These are phyloP conservation scores for Mycogone perniciosa DNA, from an alignment of 2,329 filamentous ascomycete species.

Conservation along the genomic window DNA sequence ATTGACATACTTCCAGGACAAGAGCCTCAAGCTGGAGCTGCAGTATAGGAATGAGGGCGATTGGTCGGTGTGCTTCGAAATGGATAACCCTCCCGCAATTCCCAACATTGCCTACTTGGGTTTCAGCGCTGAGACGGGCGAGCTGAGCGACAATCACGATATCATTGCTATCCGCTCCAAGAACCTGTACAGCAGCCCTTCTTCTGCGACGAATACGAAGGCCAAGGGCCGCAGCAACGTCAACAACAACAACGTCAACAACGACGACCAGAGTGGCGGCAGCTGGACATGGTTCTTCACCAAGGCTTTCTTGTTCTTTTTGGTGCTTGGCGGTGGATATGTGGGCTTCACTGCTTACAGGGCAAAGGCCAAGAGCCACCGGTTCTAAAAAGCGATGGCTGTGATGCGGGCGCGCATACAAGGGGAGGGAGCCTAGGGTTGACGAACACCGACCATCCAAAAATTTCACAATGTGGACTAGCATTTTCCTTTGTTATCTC, in stretches of 20 bases:
- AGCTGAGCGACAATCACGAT: conserved; percentile 96
- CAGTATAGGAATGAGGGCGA: conserved; percentile 88
- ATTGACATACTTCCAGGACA: conserved; percentile 95
- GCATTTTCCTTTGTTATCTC: neutral
- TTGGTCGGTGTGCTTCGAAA: conserved; percentile 87
- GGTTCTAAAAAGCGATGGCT: conserved; percentile 37
- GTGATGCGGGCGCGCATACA: neutral
- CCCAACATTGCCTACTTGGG: conserved; percentile 70
- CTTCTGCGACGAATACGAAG: conserved; percentile 29
- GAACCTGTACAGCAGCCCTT: conserved; percentile 72
- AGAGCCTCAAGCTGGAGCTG: conserved; percentile 80
- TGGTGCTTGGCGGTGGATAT: conserved; percentile 67
- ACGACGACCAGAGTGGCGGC: conserved; percentile 32
- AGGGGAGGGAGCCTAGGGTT: neutral
- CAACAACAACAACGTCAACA: conserved; percentile 28
- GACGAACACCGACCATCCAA: too few species aligned
- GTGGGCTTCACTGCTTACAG: conserved; percentile 82
- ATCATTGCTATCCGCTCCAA: conserved; percentile 80
- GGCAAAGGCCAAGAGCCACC: conserved; percentile 53
- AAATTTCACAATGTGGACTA: neutral
- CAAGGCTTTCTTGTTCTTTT: conserved; percentile 73
- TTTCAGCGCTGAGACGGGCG: conserved; percentile 85
- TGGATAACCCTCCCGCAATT: conserved; percentile 63
- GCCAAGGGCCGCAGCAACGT: conserved; percentile 27
- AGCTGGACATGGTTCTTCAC: conserved; percentile 62